phyloP scores from a whole-genome alignment of 2,329 filamentous ascomycete species.

The Scytalidium lignicola region DNA sequence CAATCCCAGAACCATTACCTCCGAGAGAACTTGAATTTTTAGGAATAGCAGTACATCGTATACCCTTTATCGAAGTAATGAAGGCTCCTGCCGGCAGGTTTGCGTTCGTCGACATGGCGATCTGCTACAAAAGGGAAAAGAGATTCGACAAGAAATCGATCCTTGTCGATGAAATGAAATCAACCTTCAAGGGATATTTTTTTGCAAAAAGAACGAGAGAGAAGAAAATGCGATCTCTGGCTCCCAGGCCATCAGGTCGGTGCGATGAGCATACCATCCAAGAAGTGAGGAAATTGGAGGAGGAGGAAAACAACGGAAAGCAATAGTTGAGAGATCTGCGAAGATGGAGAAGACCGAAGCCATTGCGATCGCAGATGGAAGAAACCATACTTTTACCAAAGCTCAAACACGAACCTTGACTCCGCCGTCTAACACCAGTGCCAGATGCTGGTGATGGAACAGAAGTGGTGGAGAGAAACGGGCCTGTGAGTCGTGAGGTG shows the following conservation, averaged over 20 bases:
- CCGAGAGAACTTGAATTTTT: slow-evolving; percentile 18
- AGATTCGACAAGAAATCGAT: slow-evolving; percentile 11
- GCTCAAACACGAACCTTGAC: slow-evolving; percentile 18
- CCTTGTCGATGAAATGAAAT: slow-evolving; percentile 20
- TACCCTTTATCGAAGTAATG: slow-evolving; percentile 44
- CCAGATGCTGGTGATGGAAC: neutral
- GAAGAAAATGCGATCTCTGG: neutral
- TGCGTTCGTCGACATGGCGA: slow-evolving; percentile 34
- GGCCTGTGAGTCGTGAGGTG: neutral
- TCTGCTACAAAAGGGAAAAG: neutral
- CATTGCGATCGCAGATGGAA: neutral
- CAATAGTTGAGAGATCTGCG: slow-evolving; percentile 9
- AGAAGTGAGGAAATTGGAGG: neutral
- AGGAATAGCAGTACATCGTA: slow-evolving; percentile 50
- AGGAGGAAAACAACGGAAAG: slow-evolving; percentile 10
- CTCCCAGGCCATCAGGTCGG: neutral
- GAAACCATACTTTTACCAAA: slow-evolving; percentile 18
- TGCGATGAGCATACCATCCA: neutral
- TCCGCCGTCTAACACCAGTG: neutral
- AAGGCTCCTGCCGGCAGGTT: slow-evolving; percentile 41
- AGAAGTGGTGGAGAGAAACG: neutral
- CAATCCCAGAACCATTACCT: slow-evolving; percentile 5
- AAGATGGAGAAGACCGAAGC: slow-evolving; percentile 3
- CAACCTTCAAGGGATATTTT: slow-evolving; percentile 20
- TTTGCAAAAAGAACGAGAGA: slow-evolving; percentile 12